A percentile compares a stretch with the other conserved stretches of the same genome.
phyloP scores from a whole-genome alignment of 2,329 filamentous ascomycete species.

The Seiridium unicorne region DNA sequence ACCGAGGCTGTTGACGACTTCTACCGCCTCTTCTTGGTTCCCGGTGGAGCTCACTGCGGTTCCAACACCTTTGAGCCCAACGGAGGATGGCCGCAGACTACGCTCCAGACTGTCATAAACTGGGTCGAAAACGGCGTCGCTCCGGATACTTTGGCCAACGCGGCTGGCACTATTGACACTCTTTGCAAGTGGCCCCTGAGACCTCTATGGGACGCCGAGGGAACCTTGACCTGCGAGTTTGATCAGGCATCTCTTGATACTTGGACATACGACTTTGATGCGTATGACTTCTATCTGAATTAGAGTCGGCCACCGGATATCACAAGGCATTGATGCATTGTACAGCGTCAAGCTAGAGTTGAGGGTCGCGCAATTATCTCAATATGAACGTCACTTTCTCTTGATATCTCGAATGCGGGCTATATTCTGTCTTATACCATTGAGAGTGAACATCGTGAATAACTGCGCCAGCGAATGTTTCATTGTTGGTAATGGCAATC shows the following conservation, averaged over 20 bases:
- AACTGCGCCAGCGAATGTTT: no score
- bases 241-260: constrained; percentile 16
- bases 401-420: no score
- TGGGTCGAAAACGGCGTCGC: constrained; percentile 50
- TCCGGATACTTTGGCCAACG: constrained; percentile 41
- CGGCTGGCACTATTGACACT: constrained; percentile 31
- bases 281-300: constrained; percentile 15
- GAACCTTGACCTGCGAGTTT: constrained; percentile 18
- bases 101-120: constrained; percentile 44
- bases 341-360: no score
- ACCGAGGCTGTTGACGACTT: constrained; percentile 44
- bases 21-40: constrained; percentile 36
- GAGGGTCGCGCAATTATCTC: no score
- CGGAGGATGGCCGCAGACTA: constrained; percentile 41
- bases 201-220: constrained; percentile 36
- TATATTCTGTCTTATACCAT: no score
- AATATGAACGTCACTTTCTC: no score
- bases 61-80: constrained; percentile 37
- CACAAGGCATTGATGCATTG: no score
- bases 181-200: constrained; percentile 42
- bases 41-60: constrained; percentile 50
- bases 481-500: no score
- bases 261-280: constrained; percentile 18
- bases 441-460: no score
- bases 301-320: not conserved